These are phyloP conservation scores for Lachnum nothofagi DNA, from an alignment of 2,329 filamentous ascomycete genomes.

Conservation along the genomic window DNA sequence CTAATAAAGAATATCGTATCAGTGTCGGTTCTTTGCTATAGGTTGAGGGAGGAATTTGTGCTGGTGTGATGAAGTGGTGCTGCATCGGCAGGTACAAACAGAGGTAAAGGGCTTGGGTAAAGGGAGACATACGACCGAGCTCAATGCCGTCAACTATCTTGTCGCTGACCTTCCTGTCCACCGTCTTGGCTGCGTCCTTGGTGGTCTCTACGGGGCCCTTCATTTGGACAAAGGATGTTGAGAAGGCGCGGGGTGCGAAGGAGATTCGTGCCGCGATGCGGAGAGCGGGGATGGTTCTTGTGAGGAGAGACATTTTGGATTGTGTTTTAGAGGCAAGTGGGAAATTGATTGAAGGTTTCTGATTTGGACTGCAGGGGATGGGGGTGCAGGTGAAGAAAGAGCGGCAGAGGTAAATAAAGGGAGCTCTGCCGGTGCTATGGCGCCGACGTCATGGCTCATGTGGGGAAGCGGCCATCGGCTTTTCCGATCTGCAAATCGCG, in stretches of 20 bases:
- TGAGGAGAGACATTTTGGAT: slow-evolving; percentile 49
- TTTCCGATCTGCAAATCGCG: background rate
- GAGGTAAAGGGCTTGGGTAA: background rate
- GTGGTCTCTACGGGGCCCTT: slow-evolving; percentile 50
- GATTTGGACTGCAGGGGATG: background rate
- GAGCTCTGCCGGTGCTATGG: background rate
- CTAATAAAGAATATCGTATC: slow-evolving; percentile 17
- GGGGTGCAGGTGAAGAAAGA: background rate
- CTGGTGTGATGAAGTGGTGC: too few species aligned
- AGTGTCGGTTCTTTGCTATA: background rate
- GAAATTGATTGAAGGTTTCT: background rate
- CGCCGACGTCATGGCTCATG: background rate
- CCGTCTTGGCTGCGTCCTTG: slow-evolving; percentile 55
- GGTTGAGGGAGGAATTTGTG: background rate
- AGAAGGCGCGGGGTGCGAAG: slow-evolving; percentile 45
- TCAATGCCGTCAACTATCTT: slow-evolving; percentile 60
- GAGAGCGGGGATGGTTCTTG: slow-evolving; percentile 40
- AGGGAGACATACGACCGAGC: slow-evolving; percentile 43
- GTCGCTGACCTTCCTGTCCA: slow-evolving; percentile 55
- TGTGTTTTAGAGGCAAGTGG: background rate
- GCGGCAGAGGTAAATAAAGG: background rate
- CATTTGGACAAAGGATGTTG: slow-evolving; percentile 40
- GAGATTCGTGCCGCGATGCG: slow-evolving; percentile 33
- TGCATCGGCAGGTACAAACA: too few species aligned
- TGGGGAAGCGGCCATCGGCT: background rate